Percentiles rank a stretch among this genome's conserved stretches.
Conservation (phyloP, 129 eudicot species). For the Gnaphalium uliginosum region DNA sequence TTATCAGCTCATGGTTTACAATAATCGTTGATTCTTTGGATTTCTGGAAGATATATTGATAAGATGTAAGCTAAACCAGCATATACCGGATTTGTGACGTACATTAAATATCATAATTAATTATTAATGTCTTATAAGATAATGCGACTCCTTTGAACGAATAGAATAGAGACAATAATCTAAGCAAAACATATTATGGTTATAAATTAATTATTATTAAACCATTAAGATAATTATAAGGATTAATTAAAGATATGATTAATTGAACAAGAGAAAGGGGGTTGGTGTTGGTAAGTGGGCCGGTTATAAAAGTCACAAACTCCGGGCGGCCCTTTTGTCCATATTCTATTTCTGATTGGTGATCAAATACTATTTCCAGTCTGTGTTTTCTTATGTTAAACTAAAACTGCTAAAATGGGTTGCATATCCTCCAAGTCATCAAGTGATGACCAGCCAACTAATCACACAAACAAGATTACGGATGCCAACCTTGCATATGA, state of each 20-base stretch:
- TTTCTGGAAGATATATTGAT: neutral
- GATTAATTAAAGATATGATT: neutral
- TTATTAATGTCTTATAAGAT: neutral
- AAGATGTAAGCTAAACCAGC: constrained; percentile 9
- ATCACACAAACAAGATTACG: neutral
- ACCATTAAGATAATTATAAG: neutral
- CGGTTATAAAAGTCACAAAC: constrained; percentile 14
- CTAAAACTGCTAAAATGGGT: constrained; percentile 21
- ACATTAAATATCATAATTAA: neutral
- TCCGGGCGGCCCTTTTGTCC: constrained; percentile 12
- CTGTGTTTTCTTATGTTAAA: neutral
- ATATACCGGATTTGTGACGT: constrained; percentile 8
- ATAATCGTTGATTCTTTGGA: neutral
- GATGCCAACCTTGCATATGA: constrained; percentile 4
- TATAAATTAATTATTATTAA: too few relatives aligned
- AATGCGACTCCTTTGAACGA: constrained; percentile 5
- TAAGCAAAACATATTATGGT: neutral
- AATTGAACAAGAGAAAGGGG: neutral
- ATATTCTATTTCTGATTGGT: neutral
- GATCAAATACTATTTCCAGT: constrained; percentile 3
- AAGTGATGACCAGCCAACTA: constrained; percentile 7
- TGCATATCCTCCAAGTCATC: constrained; percentile 26
- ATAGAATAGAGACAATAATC: neutral
- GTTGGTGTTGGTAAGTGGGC: constrained; percentile 17
- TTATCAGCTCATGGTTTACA: too few relatives aligned